Base-by-base conservation (phyloP, 495 filamentous ascomycete genomes). In the Beverwykella pulmonaria region DNA sequence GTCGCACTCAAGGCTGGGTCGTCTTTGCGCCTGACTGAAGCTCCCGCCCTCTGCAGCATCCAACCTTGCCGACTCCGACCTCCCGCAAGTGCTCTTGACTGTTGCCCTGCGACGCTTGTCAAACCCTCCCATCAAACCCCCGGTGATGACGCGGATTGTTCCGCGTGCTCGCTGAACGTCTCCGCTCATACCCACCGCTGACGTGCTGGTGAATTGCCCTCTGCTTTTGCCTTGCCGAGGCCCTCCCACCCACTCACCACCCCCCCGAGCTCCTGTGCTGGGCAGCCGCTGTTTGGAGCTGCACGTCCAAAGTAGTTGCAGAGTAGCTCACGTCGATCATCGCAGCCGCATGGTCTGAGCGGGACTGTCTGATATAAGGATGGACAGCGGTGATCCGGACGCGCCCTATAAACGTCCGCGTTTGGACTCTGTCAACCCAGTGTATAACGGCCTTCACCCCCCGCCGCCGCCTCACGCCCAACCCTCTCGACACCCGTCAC, bases 41-140 rank as follows among this genome's bases (percentile, higher is more conserved):
- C 64, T 61, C 53, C 54, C 55, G 55, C 50, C 17, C 57, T 62
- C 52, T 63, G 61, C 63, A 26, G 25, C 19, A 34, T 39, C 60
- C 53, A 53, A 30, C 60, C 66, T 60, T 63, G 62, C 52, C 27
- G 15, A 14, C 4, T 44, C 23, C 34, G 49, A 36, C 53, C 32
- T 34, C 32, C 12, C 32, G 32, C 32, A 5, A 5, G 32, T 34
- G 32, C 32, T 34, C 32, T 34, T 12, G 60, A 54, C 57, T 66
- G 66, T 61, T 69, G 70, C 65, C 70, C 70, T 72, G 61, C 70
- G 66, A 61, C n/a, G n/a, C n/a, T n/a, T n/a, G n/a, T n/a, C n/a
- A n/a, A n/a, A n/a, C n/a, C n/a, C n/a, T n/a, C n/a, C n/a, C n/a
- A n/a, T n/a, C n/a, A n/a, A n/a, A n/a, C n/a, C n/a, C n/a, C n/a